Conservation (phyloP, 768 basidiomycete species). For the Rhizopogon rudus region DNA sequence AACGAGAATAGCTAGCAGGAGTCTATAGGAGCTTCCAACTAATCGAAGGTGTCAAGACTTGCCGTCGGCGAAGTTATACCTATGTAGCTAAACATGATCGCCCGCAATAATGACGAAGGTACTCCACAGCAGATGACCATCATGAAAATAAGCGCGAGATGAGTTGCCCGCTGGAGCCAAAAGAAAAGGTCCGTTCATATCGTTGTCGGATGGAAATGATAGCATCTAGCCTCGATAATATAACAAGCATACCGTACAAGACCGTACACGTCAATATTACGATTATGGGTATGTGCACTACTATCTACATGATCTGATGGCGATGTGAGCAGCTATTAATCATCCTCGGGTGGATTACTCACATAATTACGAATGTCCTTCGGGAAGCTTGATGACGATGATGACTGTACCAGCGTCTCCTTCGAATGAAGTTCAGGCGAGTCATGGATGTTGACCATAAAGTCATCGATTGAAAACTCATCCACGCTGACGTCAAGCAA, state of each 20-base stretch:
- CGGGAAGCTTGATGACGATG: slow-evolving; percentile 25
- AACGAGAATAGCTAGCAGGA: neutral
- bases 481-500: slow-evolving; percentile 25
- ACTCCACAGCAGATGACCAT: neutral
- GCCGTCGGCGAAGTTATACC: neutral
- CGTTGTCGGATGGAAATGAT: too few species aligned
- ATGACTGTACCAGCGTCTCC: slow-evolving; percentile 6
- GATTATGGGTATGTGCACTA: neutral
- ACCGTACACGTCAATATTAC: neutral
- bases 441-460: slow-evolving; percentile 7
- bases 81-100: neutral
- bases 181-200: too few species aligned
- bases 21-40: neutral
- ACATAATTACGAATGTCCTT: slow-evolving; percentile 30
- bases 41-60: neutral
- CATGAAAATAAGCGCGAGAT: neutral
- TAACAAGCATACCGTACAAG: neutral
- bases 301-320: slow-evolving; percentile 18
- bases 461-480: slow-evolving; percentile 21
- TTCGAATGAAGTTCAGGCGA: slow-evolving; percentile 10
- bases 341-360: slow-evolving; percentile 11
- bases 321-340: slow-evolving; percentile 7
- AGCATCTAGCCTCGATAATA: neutral
- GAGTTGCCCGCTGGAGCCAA: neutral
- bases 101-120: neutral